A percentile compares a stretch with the other conserved stretches of the same genome.
Evolutionary conservation across 208 protist species (phyloP).

Genomic region (Trypanosoma theileri): DNA sequence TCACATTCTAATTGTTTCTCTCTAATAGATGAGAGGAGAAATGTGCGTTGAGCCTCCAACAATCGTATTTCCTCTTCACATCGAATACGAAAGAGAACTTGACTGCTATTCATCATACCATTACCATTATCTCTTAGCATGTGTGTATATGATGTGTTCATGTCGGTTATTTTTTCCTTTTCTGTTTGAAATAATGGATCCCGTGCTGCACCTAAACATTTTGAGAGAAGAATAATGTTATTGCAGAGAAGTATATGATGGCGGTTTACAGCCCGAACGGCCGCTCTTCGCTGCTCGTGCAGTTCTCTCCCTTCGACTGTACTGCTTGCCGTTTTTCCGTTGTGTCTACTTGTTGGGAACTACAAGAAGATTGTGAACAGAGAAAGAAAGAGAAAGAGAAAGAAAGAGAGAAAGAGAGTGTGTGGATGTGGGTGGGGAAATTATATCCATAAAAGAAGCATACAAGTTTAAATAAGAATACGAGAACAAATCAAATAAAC

Average conservation of each 20-base stretch:
- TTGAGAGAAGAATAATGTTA: background rate
- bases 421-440: too few relatives aligned
- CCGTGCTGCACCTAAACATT: background rate
- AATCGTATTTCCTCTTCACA: slow-evolving; percentile 8
- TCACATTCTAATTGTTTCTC: slow-evolving; percentile 9
- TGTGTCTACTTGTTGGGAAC: background rate
- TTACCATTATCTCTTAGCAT: background rate
- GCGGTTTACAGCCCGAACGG: background rate
- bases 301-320: background rate
- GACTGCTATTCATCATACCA: background rate
- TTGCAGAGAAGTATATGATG: background rate
- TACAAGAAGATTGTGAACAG: too few relatives aligned
- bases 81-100: background rate
- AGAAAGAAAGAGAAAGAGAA: too few relatives aligned
- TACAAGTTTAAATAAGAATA: too few relatives aligned
- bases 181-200: background rate
- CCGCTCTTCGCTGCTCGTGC: background rate
- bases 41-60: slow-evolving; percentile 2
- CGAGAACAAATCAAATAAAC: too few relatives aligned
- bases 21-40: background rate
- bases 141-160: background rate
- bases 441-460: too few relatives aligned
- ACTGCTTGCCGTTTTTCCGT: background rate
- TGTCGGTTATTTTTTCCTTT: background rate
- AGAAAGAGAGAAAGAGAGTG: too few relatives aligned